Percentiles rank a stretch among this genome's conserved stretches.
Conservation (phyloP, 768 basidiomycete genomes). For the Amanita rubescens region DNA sequence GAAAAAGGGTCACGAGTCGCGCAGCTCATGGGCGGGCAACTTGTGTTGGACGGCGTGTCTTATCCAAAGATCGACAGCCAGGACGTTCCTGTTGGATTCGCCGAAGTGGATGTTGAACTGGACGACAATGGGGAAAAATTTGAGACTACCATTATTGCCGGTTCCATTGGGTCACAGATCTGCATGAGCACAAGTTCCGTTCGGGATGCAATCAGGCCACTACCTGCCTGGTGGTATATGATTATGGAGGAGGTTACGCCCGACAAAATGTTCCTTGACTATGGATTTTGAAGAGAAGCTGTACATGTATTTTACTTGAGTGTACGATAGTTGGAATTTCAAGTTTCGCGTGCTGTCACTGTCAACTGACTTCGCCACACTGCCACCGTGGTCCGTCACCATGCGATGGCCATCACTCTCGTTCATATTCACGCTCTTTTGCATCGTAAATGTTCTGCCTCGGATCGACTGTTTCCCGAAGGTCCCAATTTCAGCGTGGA, state of each 20-base stretch:
- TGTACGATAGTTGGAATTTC: too few species aligned
- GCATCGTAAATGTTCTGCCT: conserved; percentile 7
- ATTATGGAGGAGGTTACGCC: too few species aligned
- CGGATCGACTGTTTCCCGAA: conserved; percentile 10
- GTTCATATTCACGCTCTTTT: conserved; percentile 7
- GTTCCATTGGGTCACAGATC: neutral
- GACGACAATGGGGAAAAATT: neutral
- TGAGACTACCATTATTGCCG: neutral
- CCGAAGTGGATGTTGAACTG: neutral
- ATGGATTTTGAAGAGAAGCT: too few species aligned
- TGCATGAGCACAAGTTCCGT: neutral
- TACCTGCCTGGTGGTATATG: neutral
- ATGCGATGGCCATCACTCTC: neutral
- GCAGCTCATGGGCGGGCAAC: conserved; percentile 6
- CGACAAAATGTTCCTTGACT: too few species aligned
- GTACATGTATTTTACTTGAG: too few species aligned
- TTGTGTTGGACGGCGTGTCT: neutral
- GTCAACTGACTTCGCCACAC: too few species aligned
- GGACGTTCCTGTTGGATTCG: neutral
- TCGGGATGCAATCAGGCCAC: neutral
- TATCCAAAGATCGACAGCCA: neutral
- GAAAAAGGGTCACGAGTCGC: conserved; percentile 22
- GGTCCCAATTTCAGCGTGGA: conserved; percentile 53
- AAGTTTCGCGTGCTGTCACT: too few species aligned
- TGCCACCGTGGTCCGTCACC: neutral